Conservation (phyloP, 768 basidiomycete species). For the Russula virescens region DNA sequence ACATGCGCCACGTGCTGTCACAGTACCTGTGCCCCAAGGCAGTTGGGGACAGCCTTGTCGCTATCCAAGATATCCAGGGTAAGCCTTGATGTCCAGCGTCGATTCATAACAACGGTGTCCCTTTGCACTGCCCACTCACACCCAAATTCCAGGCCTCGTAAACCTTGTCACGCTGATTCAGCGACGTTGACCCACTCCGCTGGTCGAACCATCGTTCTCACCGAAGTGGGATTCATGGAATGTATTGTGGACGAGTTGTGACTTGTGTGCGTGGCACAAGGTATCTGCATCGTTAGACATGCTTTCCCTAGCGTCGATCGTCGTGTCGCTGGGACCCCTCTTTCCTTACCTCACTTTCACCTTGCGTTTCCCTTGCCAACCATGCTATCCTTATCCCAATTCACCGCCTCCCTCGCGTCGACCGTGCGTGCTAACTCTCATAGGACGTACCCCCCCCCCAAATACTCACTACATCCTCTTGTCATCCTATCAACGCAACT, state of each 20-base stretch:
- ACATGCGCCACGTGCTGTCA: neutral
- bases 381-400: neutral
- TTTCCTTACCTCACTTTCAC: slow-evolving; percentile 11
- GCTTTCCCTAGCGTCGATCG: slow-evolving; percentile 6
- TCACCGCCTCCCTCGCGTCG: neutral
- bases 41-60: neutral
- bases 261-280: neutral
- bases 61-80: neutral
- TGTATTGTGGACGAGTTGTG: slow-evolving; percentile 1
- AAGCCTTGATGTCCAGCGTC: neutral
- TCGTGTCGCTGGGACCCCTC: neutral
- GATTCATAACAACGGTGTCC: no score
- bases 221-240: neutral
- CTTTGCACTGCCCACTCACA: neutral
- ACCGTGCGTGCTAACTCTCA: neutral
- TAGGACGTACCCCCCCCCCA: neutral
- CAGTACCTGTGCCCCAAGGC: neutral
- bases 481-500: neutral
- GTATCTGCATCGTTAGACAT: neutral
- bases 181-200: neutral
- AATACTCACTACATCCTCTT: neutral
- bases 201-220: neutral
- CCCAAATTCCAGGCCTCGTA: neutral
- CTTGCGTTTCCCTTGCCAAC: slow-evolving; percentile 3
- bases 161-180: neutral